Evolutionary conservation across 257 asterid genomes (phyloP).

Genomic region (Verbascum thapsus): DNA sequence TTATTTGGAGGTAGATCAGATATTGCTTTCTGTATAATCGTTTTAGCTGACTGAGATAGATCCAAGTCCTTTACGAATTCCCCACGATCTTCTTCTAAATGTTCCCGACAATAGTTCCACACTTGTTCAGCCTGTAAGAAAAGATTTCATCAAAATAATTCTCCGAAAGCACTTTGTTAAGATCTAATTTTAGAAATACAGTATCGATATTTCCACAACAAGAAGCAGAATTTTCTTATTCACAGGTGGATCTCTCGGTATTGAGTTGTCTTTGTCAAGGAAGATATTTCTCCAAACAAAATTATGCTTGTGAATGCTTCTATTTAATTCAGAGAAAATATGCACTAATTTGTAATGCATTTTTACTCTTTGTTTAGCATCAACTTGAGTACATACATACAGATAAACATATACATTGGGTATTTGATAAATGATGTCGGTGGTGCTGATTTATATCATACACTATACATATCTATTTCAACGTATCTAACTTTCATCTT

Average conservation of each 20-base stretch:
- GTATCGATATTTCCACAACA: background rate
- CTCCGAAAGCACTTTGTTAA: background rate
- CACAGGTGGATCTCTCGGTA: background rate
- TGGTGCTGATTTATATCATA: background rate
- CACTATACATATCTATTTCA: background rate
- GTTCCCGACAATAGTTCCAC: constrained; percentile 49
- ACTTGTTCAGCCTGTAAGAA: constrained; percentile 48
- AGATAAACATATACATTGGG: background rate
- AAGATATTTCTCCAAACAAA: background rate
- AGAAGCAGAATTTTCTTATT: background rate
- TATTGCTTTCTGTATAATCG: constrained; percentile 38
- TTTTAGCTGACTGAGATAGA: constrained; percentile 30
- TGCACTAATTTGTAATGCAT: background rate
- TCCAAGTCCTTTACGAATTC: constrained; percentile 31
- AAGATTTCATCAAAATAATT: constrained; percentile 15
- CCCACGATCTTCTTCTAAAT: constrained; percentile 41
- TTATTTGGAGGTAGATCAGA: constrained; percentile 41
- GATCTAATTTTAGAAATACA: constrained; percentile 11
- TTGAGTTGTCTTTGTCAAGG: background rate
- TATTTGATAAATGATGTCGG: background rate
- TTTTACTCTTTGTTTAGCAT: background rate
- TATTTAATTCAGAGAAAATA: background rate
- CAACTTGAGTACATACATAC: background rate
- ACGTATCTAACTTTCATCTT: background rate
- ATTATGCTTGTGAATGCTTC: background rate